phyloP scores from a whole-genome alignment of 306 rosid genomes.

The Trifolium dubium region DNA sequence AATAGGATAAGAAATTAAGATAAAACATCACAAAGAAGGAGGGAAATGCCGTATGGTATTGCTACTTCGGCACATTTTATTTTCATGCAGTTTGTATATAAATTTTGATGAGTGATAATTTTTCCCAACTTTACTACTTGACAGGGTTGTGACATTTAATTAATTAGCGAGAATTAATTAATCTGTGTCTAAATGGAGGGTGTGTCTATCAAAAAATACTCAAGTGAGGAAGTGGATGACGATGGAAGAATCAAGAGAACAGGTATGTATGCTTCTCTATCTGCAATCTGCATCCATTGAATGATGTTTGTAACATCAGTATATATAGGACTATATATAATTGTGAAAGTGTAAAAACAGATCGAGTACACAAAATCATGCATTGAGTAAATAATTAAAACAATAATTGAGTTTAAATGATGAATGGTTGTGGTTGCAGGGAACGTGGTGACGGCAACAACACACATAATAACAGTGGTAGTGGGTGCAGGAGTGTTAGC shows the following conservation, averaged over 20 bases:
- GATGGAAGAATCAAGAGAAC: conserved; percentile 49
- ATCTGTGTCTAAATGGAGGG: conserved; percentile 23
- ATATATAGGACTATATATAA: background rate
- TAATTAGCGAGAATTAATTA: background rate
- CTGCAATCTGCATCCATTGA: background rate
- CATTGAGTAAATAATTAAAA: background rate
- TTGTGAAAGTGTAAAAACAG: background rate
- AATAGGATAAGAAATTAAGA: background rate
- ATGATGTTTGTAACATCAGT: background rate
- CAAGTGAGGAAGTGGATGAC: conserved; percentile 38
- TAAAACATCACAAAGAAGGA: background rate
- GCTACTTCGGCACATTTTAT: background rate
- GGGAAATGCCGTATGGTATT: background rate
- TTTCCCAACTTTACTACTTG: background rate
- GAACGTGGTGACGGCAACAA: conserved; percentile 40
- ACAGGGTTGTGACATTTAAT: background rate
- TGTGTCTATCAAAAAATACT: background rate
- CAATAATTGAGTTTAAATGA: too few species aligned
- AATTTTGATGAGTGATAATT: background rate
- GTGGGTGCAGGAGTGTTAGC: conserved; percentile 55
- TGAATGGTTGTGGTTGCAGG: too few species aligned
- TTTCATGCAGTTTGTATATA: background rate
- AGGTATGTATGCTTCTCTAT: background rate
- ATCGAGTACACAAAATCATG: background rate
- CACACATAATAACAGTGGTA: conserved; percentile 50